Base-by-base conservation (phyloP, 495 filamentous ascomycete genomes). In the Aspergillus hancockii region DNA sequence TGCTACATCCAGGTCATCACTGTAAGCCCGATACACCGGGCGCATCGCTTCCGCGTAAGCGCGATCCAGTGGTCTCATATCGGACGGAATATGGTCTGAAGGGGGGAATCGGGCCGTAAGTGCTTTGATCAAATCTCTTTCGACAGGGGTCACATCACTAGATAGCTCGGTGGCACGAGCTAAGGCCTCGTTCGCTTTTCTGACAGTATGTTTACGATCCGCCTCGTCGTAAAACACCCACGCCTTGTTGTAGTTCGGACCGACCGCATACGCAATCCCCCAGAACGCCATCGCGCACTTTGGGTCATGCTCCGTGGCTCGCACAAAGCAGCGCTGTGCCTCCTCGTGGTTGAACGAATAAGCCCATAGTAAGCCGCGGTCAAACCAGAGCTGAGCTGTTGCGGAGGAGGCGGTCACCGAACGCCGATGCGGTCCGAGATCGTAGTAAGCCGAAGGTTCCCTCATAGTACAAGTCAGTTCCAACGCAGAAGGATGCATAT, bases 241-340 rank as follows among this genome's bases (percentile, higher is more conserved):
- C 0, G 85, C 81, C 66, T 89, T 87, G 65, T 90, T 89, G 69
- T 90, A 90, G 61, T 89, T 88, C 5, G 87, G 86, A 3, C 87
- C 87, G 1, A 85, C 63, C 12, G 80, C 66, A 66, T 82, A 89
- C 1, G 87, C 85, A 4, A 86, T 66, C 0, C 86, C 87, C 87
- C 87, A 90, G 57, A 85, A 80, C 14, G 86, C 85, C 66, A 89
- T 82, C 16, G 79, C 76, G 64, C 82, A 87, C 8, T 69, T 60
- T 1, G 71, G 62, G 63, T 90, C 86, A 51, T 55, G 19, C 4
- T 34, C 30, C 9, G 52, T 47, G 14, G 63, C 63, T 8, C n/a
- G 49, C 6, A 16, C 32, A 34, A 66, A 66, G 57, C 63, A 66
- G 14, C 47, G 57, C 3, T 45, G 23, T 3, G 68, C 63, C 54